phyloP scores from a whole-genome alignment of 2,329 filamentous ascomycete genomes.

The Sporothrix pallida region DNA sequence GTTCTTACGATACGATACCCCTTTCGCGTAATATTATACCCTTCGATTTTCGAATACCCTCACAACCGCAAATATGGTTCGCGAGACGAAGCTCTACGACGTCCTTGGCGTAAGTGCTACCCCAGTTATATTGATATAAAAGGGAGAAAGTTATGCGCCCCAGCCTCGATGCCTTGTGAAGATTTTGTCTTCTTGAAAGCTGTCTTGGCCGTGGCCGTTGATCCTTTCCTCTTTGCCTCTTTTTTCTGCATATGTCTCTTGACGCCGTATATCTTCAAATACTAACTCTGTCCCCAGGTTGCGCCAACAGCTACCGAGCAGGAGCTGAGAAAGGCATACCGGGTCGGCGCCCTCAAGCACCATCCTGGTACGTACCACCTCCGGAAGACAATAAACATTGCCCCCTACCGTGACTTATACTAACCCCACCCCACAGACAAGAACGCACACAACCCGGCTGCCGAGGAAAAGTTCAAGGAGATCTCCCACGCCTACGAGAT shows the following conservation, averaged over 20 bases:
- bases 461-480: constrained; percentile 98
- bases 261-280: neutral
- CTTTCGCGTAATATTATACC: constrained; percentile 31
- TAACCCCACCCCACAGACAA: constrained; percentile 70
- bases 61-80: constrained; percentile 66
- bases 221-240: neutral
- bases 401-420: constrained; percentile 11
- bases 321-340: constrained; percentile 91
- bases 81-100: constrained; percentile 81
- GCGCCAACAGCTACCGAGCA: constrained; percentile 78
- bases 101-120: constrained; percentile 71
- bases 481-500: constrained; percentile 95
- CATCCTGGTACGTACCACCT: constrained; percentile 71
- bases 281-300: constrained; percentile 59
- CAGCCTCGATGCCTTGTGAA: neutral
- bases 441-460: constrained; percentile 90
- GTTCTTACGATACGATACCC: constrained; percentile 9
- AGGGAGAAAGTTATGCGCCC: neutral
- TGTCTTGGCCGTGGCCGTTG: neutral
- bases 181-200: neutral
- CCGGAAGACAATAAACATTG: neutral
- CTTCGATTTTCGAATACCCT: constrained; percentile 3
- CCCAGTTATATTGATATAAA: neutral
- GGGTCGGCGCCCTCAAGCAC: constrained; percentile 79
- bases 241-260: neutral